Conservation (phyloP, 2,329 filamentous ascomycete species). For the Pseudopithomyces chartarum region DNA sequence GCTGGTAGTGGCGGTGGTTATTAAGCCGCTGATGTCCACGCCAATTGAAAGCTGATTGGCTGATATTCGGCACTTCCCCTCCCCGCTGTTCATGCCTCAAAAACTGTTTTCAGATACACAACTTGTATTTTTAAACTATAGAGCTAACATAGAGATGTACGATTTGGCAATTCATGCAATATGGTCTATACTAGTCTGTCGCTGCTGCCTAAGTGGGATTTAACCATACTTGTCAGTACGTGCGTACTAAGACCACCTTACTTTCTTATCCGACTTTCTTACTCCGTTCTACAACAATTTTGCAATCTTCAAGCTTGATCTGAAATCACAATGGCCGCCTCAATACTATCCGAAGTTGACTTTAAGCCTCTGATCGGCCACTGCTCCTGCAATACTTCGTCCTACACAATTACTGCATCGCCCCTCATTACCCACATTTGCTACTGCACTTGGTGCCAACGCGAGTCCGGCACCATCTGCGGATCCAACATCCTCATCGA, state of each 20-base stretch:
- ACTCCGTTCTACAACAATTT: no score
- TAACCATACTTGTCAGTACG: no score
- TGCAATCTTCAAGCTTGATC: not conserved
- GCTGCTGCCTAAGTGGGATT: no score
- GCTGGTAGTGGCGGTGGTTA: constrained; percentile 11
- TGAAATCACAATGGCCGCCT: not conserved
- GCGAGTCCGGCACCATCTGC: constrained; percentile 49
- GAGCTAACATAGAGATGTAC: no score
- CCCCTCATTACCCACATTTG: constrained; percentile 53
- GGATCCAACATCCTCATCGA: constrained; percentile 52
- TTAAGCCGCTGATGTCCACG: constrained; percentile 5
- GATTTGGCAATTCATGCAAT: not conserved
- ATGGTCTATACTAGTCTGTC: not conserved
- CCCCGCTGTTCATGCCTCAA: not conserved
- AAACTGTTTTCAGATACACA: no score
- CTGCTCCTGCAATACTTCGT: constrained; percentile 33
- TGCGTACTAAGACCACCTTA: no score
- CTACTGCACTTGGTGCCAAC: constrained; percentile 55
- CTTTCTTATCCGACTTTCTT: no score
- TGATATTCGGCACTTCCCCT: not conserved
- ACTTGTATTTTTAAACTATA: no score
- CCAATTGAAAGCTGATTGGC: not conserved
- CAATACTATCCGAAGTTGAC: not conserved
- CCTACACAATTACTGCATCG: constrained; percentile 28
- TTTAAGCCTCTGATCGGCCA: constrained; percentile 32